These are phyloP conservation scores for Eucalyptus grandis DNA, from an alignment of 345 rosid species.

Conservation along the genomic window DNA sequence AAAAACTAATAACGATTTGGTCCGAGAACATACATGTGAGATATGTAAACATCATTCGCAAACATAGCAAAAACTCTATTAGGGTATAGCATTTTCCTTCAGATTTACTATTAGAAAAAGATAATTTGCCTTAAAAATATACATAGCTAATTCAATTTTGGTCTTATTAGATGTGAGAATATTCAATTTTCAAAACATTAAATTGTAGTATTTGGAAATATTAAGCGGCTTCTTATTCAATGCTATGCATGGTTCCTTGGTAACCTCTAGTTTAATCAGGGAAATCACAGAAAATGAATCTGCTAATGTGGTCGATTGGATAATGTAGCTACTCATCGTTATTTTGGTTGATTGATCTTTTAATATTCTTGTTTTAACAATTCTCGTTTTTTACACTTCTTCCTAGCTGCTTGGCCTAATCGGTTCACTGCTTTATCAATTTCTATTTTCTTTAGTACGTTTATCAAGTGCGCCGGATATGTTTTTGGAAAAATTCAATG, in stretches of 20 bases:
- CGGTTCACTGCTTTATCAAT: background rate
- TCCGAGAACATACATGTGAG: background rate
- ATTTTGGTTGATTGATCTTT: too few species aligned
- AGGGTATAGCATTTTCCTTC: background rate
- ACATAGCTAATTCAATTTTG: background rate
- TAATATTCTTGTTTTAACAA: too few species aligned
- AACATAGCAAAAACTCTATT: background rate
- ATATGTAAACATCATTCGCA: background rate
- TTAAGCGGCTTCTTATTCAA: accelerated
- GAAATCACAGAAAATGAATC: background rate
- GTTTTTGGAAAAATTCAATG: background rate
- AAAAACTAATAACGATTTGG: background rate
- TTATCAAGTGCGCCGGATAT: background rate
- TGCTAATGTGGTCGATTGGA: background rate
- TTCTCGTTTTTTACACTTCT: too few species aligned
- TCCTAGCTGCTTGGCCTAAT: too few species aligned
- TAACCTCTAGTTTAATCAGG: background rate
- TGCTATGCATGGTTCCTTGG: background rate
- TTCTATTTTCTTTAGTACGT: background rate
- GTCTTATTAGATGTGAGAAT: background rate
- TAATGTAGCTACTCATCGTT: accelerated
- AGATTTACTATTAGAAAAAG: background rate
- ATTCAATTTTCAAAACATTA: background rate
- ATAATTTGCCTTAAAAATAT: background rate
- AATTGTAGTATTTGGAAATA: too few species aligned